Base-by-base conservation (phyloP, 176 grass and related monocot species). In the Aegilops sharonensis region DNA sequence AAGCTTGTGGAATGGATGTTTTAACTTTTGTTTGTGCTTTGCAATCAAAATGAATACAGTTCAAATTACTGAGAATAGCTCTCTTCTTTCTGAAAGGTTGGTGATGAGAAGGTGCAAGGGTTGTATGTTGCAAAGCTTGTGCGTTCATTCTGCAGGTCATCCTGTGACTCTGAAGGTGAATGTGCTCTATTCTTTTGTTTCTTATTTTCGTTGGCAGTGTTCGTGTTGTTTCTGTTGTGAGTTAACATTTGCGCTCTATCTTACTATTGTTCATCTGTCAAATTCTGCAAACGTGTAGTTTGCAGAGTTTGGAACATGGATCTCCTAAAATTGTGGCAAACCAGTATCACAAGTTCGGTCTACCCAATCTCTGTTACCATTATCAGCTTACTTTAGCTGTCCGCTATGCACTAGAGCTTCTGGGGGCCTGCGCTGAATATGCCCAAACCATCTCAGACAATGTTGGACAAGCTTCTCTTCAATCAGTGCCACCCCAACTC, bases 101-200 rank as follows among this genome's bases (percentile, higher is more conserved):
- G 88, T n/a, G 97, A 95, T 90, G 97, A 95, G 48, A 98, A 95
- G 88, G 84, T 98, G 62, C 93, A 94, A 88, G 97, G 93, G 20
- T 81, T 98, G 78, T 94, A 98, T 90, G 85, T 94, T 36, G 89
- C 88, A 2, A 95, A 94, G 87, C 91, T 98, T 79, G 93, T 98
- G 64, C 84, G 90, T 72, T 98, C 93, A 69, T 98, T 98, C 82
- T 92, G 92, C 84, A 90, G 93, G 79, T 91, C 96, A 54, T 94
- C 93, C 64, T 68, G 65, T 39, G 91, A 91, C 18, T 95, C 91
- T 69, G 81, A 72, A 92, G 93, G 93, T 95, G 77, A 82, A 32
- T 82, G 83, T 84, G 12, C 68, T 84, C 68, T 79, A 24, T 57
- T 64, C 9, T 23, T 79, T 67, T 61, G 8, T 83, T 76, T 31